Conservation (phyloP, 2,329 filamentous ascomycete species). For the Hymenoscyphus linearis region DNA sequence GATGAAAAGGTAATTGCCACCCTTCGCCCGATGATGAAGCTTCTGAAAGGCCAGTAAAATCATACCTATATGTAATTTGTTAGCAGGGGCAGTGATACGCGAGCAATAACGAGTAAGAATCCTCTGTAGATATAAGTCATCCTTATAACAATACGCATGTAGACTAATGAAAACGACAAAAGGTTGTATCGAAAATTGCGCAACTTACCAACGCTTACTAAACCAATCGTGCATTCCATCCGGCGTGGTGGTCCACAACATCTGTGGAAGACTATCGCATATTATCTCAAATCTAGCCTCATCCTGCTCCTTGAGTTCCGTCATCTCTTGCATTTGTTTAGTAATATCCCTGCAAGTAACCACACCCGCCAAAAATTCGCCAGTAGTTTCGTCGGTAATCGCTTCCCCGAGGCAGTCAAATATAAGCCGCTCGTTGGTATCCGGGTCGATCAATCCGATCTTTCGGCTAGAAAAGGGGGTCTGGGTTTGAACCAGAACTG, state of each 20-base stretch:
- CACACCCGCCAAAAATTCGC: conserved; percentile 69
- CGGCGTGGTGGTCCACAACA: conserved; percentile 68
- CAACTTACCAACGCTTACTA: conserved; percentile 57
- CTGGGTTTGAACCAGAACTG: conserved; percentile 56
- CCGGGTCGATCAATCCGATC: conserved; percentile 57
- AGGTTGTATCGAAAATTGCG: neutral
- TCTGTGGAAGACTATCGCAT: conserved; percentile 66
- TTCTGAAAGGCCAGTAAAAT: conserved; percentile 64
- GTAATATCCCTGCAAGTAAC: conserved; percentile 71
- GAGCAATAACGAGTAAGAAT: neutral
- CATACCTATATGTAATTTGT: conserved; percentile 40
- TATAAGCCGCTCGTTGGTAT: conserved; percentile 46
- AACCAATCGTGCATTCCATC: conserved; percentile 68
- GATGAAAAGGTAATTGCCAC: conserved; percentile 63
- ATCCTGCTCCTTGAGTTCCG: conserved; percentile 62
- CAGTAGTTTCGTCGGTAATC: conserved; percentile 59
- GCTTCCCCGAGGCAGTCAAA: conserved; percentile 65
- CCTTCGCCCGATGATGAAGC: conserved; percentile 57
- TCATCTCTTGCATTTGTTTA: conserved; percentile 61
- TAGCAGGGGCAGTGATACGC: neutral
- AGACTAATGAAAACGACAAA: neutral
- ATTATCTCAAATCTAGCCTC: conserved; percentile 71
- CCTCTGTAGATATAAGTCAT: neutral
- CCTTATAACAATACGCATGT: no score
- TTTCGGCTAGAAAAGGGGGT: conserved; percentile 53